Base-by-base conservation (phyloP, 768 basidiomycete genomes). In the Panaeolus papilionaceus region DNA sequence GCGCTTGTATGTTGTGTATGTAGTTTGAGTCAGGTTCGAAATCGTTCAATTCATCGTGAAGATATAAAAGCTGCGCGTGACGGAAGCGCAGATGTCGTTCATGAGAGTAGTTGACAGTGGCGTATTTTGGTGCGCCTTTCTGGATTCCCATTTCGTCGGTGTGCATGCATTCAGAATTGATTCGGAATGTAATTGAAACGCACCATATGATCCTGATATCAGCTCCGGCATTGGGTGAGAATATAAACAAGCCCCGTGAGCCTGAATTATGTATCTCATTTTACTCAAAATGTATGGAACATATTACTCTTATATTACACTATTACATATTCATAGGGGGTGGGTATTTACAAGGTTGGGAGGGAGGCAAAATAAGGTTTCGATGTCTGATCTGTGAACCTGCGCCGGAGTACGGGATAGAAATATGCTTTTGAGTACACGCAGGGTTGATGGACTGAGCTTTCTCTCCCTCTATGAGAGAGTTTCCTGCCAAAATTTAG, bases 351-450 rank as follows among this genome's bases (percentile, higher is more conserved):
- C 45, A 69, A 70, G 71, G 78, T 80, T 80, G 72, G 51, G 72
- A 70, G 75, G 66, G 66, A 38, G 33, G 20, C 10, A 18, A 77
- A 77, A 82, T 80, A 75, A 78, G 71, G 81, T 81, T 82, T 72
- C 75, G 77, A 79, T 77, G 47, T 37, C n/a, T 23, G 58, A 38
- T 61, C 49, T 62, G 54, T 61, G 38, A 61, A 44, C 62, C 42
- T 64, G 71, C 63, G 72, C 74, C 75, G 66, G 51, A 28, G 33
- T 66, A 54, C 66, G 62, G 74, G 75, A 63, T 58, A 16, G 54
- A 33, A 58, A 58, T 28, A 58, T 58, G 28, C 54, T 58, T 58
- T 58, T 68, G 51, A 16, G 47, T 38, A 54, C 18, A 62, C 23
- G 45, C 66, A 71, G 69, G 67, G 67, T 45, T 70, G 71, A 71